Evolutionary conservation across 2,329 filamentous ascomycete species (phyloP), one percentile per base, ranked within the genome.

Genomic region (Arthrinium phaeospermum): DNA sequence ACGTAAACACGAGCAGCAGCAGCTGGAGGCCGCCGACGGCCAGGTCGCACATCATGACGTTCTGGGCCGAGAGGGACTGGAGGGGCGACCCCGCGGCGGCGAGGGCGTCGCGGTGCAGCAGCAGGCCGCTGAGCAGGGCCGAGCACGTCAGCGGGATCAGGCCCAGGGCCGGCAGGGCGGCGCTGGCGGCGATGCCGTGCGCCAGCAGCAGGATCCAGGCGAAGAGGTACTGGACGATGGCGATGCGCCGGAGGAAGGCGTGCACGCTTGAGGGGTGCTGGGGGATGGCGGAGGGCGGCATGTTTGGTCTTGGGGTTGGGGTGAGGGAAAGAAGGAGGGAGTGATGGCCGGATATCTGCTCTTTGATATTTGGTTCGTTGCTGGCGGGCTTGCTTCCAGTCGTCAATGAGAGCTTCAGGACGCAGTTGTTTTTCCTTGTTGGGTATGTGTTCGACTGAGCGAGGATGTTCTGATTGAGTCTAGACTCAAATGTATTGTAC

Each of bases 31-130:
- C 30, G 2, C 41, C 67, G 30, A 68, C 16, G 24, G 6, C 10
- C 12, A 49, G n/a, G 19, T 68, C 67, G 46, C 67, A 30, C 14
- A 22, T 47, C 30, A 68, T 12, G 41, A 68, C 41, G 67, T 68
- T 68, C 46, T 27, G 46, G 24, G 41, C 41, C 46, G 67, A 68
- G 24, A 47, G 67, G 13, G 41, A 1, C 46, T 68, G 67, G 30
- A 68, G 0, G 22, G 67, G 67, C n/a, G 67, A 68, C 24, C 67
- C 67, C 0, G 41, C 30, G n/a, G 24, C 46, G 41, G n/a, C 41
- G 19, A 68, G 67, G 44, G 44, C 46, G n/a, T 68, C 67, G 67
- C 67, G 67, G 41, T 68, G 30, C 19, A 68, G 44, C 1, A 68
- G 44, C 24, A 68, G 7, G 6, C 67, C 67, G 46, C 46, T 68